A percentile compares a stretch with the other conserved stretches of the same genome.
Evolutionary conservation across 148 eudicot species (phyloP).

Genomic region (Polygonum aviculare): DNA sequence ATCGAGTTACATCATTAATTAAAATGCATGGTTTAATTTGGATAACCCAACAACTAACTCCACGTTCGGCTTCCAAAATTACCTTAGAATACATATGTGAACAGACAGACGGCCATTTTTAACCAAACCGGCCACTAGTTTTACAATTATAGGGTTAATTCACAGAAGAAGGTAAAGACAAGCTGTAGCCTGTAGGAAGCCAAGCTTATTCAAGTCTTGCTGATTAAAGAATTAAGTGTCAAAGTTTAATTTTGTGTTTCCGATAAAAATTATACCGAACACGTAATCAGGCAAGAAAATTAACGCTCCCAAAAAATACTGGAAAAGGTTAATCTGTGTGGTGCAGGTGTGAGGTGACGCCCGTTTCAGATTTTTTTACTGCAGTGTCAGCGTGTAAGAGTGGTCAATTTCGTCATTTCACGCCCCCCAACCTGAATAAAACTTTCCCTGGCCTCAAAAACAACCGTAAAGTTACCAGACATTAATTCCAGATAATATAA

Average conservation of each 20-base stretch:
- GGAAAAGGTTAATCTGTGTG: not conserved
- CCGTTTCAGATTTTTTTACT: not conserved
- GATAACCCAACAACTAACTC: no score
- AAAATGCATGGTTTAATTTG: no score
- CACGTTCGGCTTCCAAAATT: no score
- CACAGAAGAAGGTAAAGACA: not conserved
- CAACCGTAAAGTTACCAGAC: not conserved
- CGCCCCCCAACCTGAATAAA: not conserved
- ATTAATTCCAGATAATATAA: not conserved
- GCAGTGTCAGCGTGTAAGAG: conserved; percentile 9
- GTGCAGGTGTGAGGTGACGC: not conserved
- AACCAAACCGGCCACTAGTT: conserved; percentile 3
- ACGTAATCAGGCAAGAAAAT: not conserved
- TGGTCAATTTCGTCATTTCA: conserved; percentile 10
- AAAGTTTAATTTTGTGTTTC: not conserved
- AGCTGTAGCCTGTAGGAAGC: not conserved
- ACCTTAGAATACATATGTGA: not conserved
- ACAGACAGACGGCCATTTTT: not conserved
- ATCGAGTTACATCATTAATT: no score
- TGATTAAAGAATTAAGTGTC: not conserved
- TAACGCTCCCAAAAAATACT: not conserved
- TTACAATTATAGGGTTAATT: not conserved
- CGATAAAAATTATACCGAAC: not conserved
- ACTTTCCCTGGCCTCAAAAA: not conserved
- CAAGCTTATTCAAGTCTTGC: no score